Base-by-base conservation (phyloP, 1,284 basidiomycete species). In the Microbotryum silenes-acaulis region DNA sequence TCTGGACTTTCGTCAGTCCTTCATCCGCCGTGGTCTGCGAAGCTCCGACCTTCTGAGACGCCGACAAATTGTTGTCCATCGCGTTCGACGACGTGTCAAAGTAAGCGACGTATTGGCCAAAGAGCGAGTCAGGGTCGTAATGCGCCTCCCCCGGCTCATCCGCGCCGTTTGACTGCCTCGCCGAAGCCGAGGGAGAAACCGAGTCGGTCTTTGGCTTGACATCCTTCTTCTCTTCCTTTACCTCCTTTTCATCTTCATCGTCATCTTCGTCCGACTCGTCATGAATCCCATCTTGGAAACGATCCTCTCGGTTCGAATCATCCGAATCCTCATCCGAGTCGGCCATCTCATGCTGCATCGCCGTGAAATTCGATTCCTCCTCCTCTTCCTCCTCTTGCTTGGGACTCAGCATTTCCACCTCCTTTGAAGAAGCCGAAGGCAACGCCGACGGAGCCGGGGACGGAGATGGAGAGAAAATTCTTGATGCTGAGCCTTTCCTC, bases 31-130 rank as follows among this genome's bases (percentile, higher is more conserved):
- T 14, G 27, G 20, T 20, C 20, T 50, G 27, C 48, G 48, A 50
- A 23, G 21, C 48, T 14, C 9, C 31, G 4, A 56, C n/a, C n/a
- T 51, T 21, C 0, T 52, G 16, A 3, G 72, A 74, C n/a, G 81
- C 75, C 3, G 69, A 50, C 77, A 94, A 82, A 0, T 79, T 82
- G 66, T 89, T 81, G 69, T 78, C 76, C 8, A 73, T 74, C 1
- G 90, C 89, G 70, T 91, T 91, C 10, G 78, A 78, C 0, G 84
- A 81, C 2, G 88, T 83, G 75, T 94, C 91, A 46, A 96, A 79
- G 75, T 94, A 96, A 76, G 93, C 92, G 68, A 83, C 85, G 8
- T 69, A 59, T 5, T 62, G 60, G 10, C 50, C 37, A 51, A 72
- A 70, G 0, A 62, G 53, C 27, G 46, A 33, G 4, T 59, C 57